phyloP scores from a whole-genome alignment of 306 rosid genomes.

The Crotalaria pallida region DNA sequence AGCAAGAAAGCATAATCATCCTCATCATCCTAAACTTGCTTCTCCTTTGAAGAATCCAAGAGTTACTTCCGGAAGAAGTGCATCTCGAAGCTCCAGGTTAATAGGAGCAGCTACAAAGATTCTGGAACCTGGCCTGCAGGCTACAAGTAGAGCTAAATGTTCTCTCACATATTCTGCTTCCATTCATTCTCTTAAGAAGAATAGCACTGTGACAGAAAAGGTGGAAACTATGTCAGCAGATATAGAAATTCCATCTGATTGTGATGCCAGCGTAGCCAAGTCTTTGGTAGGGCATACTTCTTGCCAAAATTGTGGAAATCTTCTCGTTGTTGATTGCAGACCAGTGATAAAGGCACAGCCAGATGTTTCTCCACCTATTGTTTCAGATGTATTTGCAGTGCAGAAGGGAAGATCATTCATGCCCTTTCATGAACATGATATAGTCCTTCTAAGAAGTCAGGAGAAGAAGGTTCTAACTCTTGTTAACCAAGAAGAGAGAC shows the following conservation, averaged over 20 bases:
- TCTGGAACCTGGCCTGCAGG: slow-evolving; percentile 74
- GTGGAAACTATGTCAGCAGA: slow-evolving; percentile 1
- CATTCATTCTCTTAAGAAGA: slow-evolving; percentile 18
- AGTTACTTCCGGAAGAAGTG: slow-evolving; percentile 42
- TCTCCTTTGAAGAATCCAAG: slow-evolving; percentile 57
- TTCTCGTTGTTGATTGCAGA: slow-evolving; percentile 21
- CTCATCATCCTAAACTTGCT: slow-evolving; percentile 34
- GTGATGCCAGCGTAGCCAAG: slow-evolving; percentile 15
- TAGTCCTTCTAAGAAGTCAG: slow-evolving; percentile 29
- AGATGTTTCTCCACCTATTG: slow-evolving; percentile 11
- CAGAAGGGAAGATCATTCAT: slow-evolving; percentile 20
- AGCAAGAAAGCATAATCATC: slow-evolving; percentile 38
- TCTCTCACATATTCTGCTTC: slow-evolving; percentile 45
- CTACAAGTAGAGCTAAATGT: slow-evolving; percentile 44
- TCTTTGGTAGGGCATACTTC: slow-evolving; percentile 36
- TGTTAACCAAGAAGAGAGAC: slow-evolving; percentile 28
- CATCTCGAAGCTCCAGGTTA: slow-evolving; percentile 51
- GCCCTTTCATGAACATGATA: slow-evolving; percentile 34
- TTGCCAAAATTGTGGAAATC: slow-evolving; percentile 50
- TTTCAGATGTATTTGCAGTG: slow-evolving; percentile 31
- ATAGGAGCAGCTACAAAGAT: slow-evolving; percentile 68
- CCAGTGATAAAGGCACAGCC: slow-evolving; percentile 28
- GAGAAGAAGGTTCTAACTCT: slow-evolving; percentile 22
- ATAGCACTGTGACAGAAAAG: slow-evolving; percentile 14
- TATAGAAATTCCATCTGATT: slow-evolving; percentile 7